phyloP scores from a whole-genome alignment of 179 eudicot genomes.

The Spergularia azorica region DNA sequence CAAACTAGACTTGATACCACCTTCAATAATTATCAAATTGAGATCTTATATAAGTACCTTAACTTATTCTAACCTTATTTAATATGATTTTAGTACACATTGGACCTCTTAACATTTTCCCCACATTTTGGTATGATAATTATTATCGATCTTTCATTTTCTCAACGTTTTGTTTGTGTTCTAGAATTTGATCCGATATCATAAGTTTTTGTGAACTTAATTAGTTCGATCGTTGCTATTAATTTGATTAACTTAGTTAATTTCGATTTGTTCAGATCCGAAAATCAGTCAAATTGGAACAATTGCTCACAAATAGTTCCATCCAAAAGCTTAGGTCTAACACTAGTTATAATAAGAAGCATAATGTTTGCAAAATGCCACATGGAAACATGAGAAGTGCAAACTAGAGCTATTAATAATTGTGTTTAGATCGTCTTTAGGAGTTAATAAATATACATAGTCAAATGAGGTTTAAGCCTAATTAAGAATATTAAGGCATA shows the following conservation, averaged over 20 bases:
- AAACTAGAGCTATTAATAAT: background rate
- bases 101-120: too few relatives aligned
- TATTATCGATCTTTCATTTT: too few relatives aligned
- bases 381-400: slow-evolving; percentile 29
- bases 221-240: too few relatives aligned
- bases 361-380: slow-evolving; percentile 17
- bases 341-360: background rate
- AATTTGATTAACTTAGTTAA: too few relatives aligned
- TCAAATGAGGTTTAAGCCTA: slow-evolving; percentile 13
- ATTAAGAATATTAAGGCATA: background rate
- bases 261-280: too few relatives aligned
- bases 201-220: too few relatives aligned
- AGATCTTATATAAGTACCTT: background rate
- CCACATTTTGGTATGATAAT: too few relatives aligned
- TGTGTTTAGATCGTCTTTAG: background rate
- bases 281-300: too few relatives aligned
- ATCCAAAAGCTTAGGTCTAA: too few relatives aligned
- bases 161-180: too few relatives aligned
- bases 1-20: slow-evolving; percentile 2
- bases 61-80: background rate
- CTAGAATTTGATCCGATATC: too few relatives aligned
- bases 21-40: slow-evolving; percentile 11
- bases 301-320: too few relatives aligned
- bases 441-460: background rate
- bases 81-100: background rate